Base-by-base conservation (phyloP, 306 rosid genomes). In the Chamaecrista fasciculata region DNA sequence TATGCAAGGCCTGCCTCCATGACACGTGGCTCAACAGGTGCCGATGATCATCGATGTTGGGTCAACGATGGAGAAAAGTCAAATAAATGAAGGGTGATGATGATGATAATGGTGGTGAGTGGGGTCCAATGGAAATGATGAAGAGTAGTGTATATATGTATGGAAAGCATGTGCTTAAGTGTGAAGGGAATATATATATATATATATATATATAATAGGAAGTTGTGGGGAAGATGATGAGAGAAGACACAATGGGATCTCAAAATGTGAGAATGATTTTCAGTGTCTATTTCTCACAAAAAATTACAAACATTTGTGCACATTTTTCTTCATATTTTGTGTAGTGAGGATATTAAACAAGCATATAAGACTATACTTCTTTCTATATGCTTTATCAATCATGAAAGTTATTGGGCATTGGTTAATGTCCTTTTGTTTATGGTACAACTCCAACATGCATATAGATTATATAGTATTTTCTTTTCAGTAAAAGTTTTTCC, bases 121-220 rank as follows among this genome's bases (percentile, higher is more conserved):
- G 50, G 67, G 67, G 67, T 4, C 50, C 67, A 12, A 0, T 21
- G 50, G 50, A 12, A 61, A 62, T 62, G 49, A 62, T 62, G 37
- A 6, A 7, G 8, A 37, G 0, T 6, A 0, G 31, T 12, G 48
- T 31, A 11, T 39, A 12, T 2, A 9, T 37, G 43, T 12, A 33
- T 33, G 33, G 28, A 34, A 16, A 18, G 16, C 67, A 62, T 23
- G 34, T 59, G 65, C 18, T n/a, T n/a, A n/a, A 12, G 1, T 34
- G 66, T 3, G 63, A 2, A n/a, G 12, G 46, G 2, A 9, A 34
- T 2, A 4, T 1, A 8, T 11, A 14, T 8, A 37, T 37, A 37
- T 37, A 37, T 37, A 14, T n/a, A n/a, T n/a, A n/a, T n/a, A n/a
- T n/a, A n/a, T n/a, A 28, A 28, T 28, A 2, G 2, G 33, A 28